Base-by-base conservation (phyloP, 106 monocot genomes). In the Chionographis japonica region DNA sequence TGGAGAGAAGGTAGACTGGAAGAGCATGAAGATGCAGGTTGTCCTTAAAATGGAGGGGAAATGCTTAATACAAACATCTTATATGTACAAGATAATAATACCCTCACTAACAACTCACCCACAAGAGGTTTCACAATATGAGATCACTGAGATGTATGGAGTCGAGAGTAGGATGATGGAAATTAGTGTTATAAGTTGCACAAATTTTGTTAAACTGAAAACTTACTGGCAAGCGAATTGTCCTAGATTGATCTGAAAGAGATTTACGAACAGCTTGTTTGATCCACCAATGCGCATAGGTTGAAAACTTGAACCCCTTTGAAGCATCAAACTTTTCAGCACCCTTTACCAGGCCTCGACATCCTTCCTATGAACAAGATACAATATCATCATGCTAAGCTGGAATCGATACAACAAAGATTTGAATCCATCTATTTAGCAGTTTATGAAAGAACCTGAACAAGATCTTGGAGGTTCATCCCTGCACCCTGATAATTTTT, bases 271-370 rank as follows among this genome's bases (percentile, higher is more conserved):
- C 84, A 77, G 89, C 86, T 85, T 97, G 92, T 75, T 84, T 97
- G 68, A 97, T 92, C 95, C 95, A 97, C 92, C 95, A 97, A 78
- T 97, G 89, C 14, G 95, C 92, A 79, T 97, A 97, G 2, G 95
- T 97, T 38, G 95, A 97, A 69, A 97, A 97, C 72, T 89, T 92
- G 59, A 97, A 97, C 19, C 95, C 95, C 74, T 97, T 97, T n/a
- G 95, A 84, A 62, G 86, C 92, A 77, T 97, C 95, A 80, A 97
- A 97, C 69, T 92, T 97, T 77, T 97, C 95, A 65, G 86, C 84
- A 72, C 89, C 95, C 68, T 82, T 89, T 70, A 92, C 79, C 36
- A 97, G 69, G 37, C 95, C 95, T 62, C 92, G 74, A 40, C 88
- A 92, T 66, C 95, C 95, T 86, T 92, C 95, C 95, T 97, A 72